phyloP scores from a whole-genome alignment of 2,329 filamentous ascomycete genomes.

The Thermoascus crustaceus region DNA sequence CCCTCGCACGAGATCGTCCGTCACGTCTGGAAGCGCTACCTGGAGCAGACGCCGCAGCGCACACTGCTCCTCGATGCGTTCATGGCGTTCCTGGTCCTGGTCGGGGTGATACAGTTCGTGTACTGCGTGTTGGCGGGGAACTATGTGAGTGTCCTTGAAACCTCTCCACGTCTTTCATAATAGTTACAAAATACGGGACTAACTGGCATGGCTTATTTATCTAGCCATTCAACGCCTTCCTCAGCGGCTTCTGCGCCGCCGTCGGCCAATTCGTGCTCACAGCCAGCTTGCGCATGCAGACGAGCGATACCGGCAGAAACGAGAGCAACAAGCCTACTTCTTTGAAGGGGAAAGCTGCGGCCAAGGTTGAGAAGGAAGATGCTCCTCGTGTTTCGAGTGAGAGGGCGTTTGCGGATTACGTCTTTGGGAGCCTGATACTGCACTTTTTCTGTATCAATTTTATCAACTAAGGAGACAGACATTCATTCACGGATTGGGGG shows the following conservation, averaged over 20 bases:
- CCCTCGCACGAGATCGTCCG: conserved; percentile 51
- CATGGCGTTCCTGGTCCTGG: conserved; percentile 74
- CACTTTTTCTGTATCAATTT: conserved; percentile 99
- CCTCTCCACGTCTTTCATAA: neutral
- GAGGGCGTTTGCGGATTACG: conserved; percentile 87
- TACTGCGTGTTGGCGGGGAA: conserved; percentile 91
- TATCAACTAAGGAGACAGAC: conserved; percentile 84
- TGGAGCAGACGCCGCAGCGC: conserved; percentile 73
- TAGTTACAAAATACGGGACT: neutral
- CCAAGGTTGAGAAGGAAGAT: conserved; percentile 18
- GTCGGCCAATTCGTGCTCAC: conserved; percentile 98
- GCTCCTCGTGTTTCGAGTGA: conserved; percentile 30
- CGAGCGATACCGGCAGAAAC: conserved; percentile 42
- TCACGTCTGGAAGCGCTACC: conserved; percentile 70
- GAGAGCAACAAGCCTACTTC: conserved; percentile 65
- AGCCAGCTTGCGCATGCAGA: conserved; percentile 84
- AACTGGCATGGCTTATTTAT: neutral
- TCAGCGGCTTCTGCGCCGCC: conserved; percentile 86
- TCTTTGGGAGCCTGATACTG: conserved; percentile 88
- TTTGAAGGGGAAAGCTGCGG: conserved; percentile 21
- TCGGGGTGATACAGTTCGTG: conserved; percentile 83
- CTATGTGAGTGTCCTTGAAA: conserved; percentile 59
- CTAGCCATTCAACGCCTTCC: conserved; percentile 97
- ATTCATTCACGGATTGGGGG: too few species aligned
- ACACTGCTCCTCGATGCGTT: conserved; percentile 89